Base-by-base conservation (phyloP, 2,329 filamentous ascomycete species). In the Cladosporium oxysporum region DNA sequence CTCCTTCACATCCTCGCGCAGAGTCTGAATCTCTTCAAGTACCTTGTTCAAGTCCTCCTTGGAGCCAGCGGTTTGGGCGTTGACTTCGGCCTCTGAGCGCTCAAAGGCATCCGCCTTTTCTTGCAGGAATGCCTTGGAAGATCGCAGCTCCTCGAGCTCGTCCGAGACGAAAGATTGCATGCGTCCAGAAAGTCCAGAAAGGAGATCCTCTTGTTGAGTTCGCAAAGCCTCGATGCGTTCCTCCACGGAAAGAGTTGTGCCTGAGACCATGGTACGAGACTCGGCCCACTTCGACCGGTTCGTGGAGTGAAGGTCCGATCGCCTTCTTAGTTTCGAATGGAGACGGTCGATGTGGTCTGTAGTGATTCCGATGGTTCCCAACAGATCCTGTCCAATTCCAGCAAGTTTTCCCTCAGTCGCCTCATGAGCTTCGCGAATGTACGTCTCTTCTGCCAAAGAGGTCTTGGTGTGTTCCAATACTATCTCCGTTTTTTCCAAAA, bases 1-100 rank as follows among this genome's bases (percentile, higher is more conserved):
- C 58, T 86, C 83, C 81, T 97, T 97, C 61, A 98, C 92, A 62
- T 91, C 89, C 76, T 97, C 91, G 26, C 94, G 88, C 28, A 98
- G 84, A n/a, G 87, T 88, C 76, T 93, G 93, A 76, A 98, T 97
- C 76, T 96, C 94, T 73, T 95, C 91, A 11, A 99, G 83, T 1
- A 97, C 90, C n/a, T 87, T 83, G 72, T 97, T 93, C 91, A 97
- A 93, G 65, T 93, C 90, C 58, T 93, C 88, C 73, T 90, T 91
- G 2, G 92, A 90, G 68, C 84, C 83, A 28, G 85, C 82, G 65
- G 88, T 90, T 72, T 91, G 88, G 50, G 86, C 82, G 63, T 90
- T 84, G 18, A 96, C 84, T 70, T 90, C 86, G 60, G 83, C 82
- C 76, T 90, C 88, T 0, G 90, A 91, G 21, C 84, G 82, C 47